Evolutionary conservation across 2,329 filamentous ascomycete species (phyloP).

Genomic region (Cladosporium sp.): DNA sequence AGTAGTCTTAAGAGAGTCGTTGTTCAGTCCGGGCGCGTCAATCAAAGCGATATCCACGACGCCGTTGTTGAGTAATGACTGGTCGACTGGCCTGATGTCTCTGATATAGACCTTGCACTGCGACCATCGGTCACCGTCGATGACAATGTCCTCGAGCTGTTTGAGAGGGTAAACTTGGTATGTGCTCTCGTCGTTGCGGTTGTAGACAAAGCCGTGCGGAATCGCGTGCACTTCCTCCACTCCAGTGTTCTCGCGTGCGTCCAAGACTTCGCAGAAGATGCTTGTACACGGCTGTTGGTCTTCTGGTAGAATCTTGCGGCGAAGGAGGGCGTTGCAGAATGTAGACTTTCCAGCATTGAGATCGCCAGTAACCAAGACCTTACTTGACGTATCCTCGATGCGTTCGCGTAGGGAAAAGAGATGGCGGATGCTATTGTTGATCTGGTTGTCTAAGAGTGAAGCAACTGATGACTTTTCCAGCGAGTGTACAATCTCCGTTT

Average conservation of each 20-base stretch:
- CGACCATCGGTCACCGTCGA: constrained; percentile 83
- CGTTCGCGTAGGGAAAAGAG: constrained; percentile 82
- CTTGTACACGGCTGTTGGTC: constrained; percentile 98
- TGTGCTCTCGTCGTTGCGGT: constrained; percentile 88
- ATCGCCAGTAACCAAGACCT: constrained; percentile 93
- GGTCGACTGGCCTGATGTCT: constrained; percentile 84
- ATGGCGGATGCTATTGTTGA: constrained; percentile 90
- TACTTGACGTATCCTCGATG: constrained; percentile 96
- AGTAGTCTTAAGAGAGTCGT: constrained; percentile 94
- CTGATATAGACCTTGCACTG: constrained; percentile 97
- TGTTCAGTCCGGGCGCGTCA: constrained; percentile 92
- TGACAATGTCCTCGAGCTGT: constrained; percentile 84
- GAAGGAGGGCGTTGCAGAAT: constrained; percentile 94
- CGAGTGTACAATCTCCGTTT: constrained; percentile 90
- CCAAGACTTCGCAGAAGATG: constrained; percentile 96
- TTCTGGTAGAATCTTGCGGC: constrained; percentile 89
- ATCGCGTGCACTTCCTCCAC: constrained; percentile 96
- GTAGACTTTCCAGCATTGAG: constrained; percentile 97
- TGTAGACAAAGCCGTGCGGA: constrained; percentile 76
- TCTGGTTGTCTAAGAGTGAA: constrained; percentile 87
- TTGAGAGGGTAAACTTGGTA: constrained; percentile 81
- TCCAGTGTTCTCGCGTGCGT: constrained; percentile 85
- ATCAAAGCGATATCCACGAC: constrained; percentile 98
- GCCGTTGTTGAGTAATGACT: constrained; percentile 94
- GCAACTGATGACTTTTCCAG: constrained; percentile 90